These are phyloP conservation scores for Chaetomium fimeti DNA, from an alignment of 495 filamentous ascomycete species.

Conservation along the genomic window DNA sequence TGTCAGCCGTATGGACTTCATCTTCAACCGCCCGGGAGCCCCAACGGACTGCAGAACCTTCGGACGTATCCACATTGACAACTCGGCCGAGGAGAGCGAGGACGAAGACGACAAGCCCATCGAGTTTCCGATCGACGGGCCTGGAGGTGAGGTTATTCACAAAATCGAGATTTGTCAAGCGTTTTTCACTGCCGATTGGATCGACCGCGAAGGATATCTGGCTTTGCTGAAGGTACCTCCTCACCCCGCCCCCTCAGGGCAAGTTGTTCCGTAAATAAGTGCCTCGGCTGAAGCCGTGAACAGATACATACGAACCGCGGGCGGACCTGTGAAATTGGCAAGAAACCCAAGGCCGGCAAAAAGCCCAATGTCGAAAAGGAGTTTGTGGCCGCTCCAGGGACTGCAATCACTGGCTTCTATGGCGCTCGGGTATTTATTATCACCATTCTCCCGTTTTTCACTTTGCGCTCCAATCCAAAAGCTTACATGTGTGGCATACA, in stretches of 20 bases:
- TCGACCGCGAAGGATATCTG: not conserved
- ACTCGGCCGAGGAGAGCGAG: not conserved
- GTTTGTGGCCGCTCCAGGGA: not conserved
- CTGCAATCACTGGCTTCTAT: slow-evolving; percentile 5
- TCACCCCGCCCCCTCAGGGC: not conserved
- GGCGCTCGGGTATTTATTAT: not conserved
- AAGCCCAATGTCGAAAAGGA: not conserved
- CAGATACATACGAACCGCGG: slow-evolving; percentile 9
- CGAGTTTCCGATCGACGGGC: slow-evolving; percentile 4
- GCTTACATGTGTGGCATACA: not conserved
- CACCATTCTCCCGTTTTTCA: not conserved
- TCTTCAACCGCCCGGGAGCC: not conserved
- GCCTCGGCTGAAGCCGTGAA: not conserved
- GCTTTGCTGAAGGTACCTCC: not conserved
- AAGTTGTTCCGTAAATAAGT: not conserved
- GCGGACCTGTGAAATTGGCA: not conserved
- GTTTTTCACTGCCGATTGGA: not conserved
- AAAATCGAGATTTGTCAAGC: not conserved
- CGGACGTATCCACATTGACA: not conserved
- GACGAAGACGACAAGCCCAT: too few relatives aligned
- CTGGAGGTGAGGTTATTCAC: not conserved
- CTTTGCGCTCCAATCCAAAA: not conserved
- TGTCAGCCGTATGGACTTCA: not conserved
- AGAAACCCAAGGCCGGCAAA: not conserved
- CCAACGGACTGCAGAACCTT: not conserved